Evolutionary conservation across 2,329 filamentous ascomycete genomes (phyloP), one percentile per base, ranked within the genome.

Genomic region (Dactylonectria estremocensis): DNA sequence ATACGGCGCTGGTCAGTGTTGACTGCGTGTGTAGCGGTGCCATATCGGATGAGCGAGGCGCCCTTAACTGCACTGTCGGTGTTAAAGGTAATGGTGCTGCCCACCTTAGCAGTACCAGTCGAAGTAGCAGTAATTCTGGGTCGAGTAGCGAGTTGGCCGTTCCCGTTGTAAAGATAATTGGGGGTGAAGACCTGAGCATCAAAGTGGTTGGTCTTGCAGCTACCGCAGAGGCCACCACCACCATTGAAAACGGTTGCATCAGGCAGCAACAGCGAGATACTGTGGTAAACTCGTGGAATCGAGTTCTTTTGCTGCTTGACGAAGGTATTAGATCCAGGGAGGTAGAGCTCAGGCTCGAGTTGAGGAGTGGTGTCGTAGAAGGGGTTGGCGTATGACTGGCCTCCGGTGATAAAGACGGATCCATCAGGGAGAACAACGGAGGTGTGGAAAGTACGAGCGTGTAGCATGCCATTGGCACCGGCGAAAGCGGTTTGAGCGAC

Each of bases 351-450:
- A 0, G 69, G 68, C 11, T 54, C 62, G 24, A 71, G 69, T 5
- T 64, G 56, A 0, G 69, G 62, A 1, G 55, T 71, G 2, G 61
- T 37, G 6, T 71, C 69, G 1, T 11, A 46, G 10, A 71, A 71
- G 0, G 65, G 68, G 7, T 61, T 20, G 10, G 58, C 66, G 2
- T 16, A 31, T 8, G 31, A n/a, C n/a, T 68, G 72, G 0, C 86
- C 86, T n/a, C 86, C 86, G 0, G 79, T 79, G 28, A 88, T 79
- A 35, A 88, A 81, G 2, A 85, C 79, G 1, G 77, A 80, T 9
- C 86, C 86, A 60, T 86, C 80, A 0, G 86, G 87, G 0, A 88
- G 81, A 3, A 86, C 79, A 10, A 86, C 83, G 1, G 80, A 79
- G n/a, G 82, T 85, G 56, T 81, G 81, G 68, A 85, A 87, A 1